Evolutionary conservation across 768 basidiomycete genomes (phyloP), one percentile per base, ranked within the genome.

Genomic region (Lentinula edodes): DNA sequence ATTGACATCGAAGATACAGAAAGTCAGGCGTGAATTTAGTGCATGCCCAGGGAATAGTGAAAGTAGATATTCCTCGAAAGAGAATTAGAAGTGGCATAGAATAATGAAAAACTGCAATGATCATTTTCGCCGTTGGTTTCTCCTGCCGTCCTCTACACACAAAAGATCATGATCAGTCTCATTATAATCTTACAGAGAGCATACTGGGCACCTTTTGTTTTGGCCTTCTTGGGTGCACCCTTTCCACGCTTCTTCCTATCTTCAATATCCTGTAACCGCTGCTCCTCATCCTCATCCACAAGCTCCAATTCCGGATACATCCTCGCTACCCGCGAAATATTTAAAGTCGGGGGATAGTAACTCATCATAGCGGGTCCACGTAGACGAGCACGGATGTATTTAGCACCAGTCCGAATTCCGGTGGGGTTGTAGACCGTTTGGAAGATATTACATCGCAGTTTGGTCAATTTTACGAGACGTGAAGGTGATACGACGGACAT

Each of bases 381-480:
- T 39, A 98, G 83, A 16, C 89, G 81, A 13, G 83, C 80, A 18
- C 89, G 86, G 51, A 98, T 85, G 76, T 96, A 94, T 76, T 98
- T 98, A 32, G 93, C 89, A 16, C 96, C 96, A 0, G 91, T 95
- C 16, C 95, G 87, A 13, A 85, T 71, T 32, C 83, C 83, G 2
- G 81, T 81, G 0, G 95, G 95, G 74, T 98, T 98, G 75, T 90
- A 93, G 3, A 89, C 79, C 8, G 93, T 96, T 69, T 93, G 85
- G 69, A 98, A 96, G 58, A 98, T 83, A 45, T 79, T 70, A 70
- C 85, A 88, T 48, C 87, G 88, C 5, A 90, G 77, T 53, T 83
- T 80, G 1, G 73, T 81, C 64, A 94, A 78, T n/a, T 82, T 76
- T 13, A 78, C 75, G n/a, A 91, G 72, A 56, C 85, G 83, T 41